These are phyloP conservation scores for Tillandsia leiboldiana DNA, from an alignment of 176 grass and related monocot species.

Conservation along the genomic window DNA sequence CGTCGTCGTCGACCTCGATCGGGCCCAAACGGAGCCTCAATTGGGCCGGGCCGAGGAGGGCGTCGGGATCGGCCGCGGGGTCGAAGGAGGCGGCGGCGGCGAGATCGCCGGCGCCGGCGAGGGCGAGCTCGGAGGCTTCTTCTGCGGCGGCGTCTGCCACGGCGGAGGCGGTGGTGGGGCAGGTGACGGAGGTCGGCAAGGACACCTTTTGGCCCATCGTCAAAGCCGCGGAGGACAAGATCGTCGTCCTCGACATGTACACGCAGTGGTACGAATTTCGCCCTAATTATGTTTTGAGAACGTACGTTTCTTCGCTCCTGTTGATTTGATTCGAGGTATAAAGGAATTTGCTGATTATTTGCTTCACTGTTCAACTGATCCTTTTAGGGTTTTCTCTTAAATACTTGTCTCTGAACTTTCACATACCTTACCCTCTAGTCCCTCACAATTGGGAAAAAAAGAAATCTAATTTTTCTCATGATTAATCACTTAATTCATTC, in stretches of 20 bases:
- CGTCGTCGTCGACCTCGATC: not conserved
- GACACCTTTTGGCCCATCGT: constrained; percentile 96
- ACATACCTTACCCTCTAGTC: too few species aligned
- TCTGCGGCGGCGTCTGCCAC: constrained; percentile 2
- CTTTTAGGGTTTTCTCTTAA: too few species aligned
- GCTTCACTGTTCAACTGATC: too few species aligned
- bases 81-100: constrained; percentile 5
- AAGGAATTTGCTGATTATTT: not conserved
- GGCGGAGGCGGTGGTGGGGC: constrained; percentile 41
- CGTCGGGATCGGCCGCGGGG: constrained; percentile 19
- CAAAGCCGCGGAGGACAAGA: constrained; percentile 55
- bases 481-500: too few species aligned
- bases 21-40: constrained; percentile 3
- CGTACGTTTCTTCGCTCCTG: too few species aligned
- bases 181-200: constrained; percentile 83
- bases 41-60: constrained; percentile 17
- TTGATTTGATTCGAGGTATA: not conserved
- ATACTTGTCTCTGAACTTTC: too few species aligned
- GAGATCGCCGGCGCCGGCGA: constrained; percentile 15
- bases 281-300: not conserved
- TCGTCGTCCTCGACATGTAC: constrained; percentile 97
- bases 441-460: too few species aligned
- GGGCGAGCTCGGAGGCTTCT: constrained; percentile 49
- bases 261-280: constrained; percentile 66
- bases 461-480: too few species aligned